Base-by-base conservation (phyloP, 176 grass and related monocot species). In the Otatea glauca region DNA sequence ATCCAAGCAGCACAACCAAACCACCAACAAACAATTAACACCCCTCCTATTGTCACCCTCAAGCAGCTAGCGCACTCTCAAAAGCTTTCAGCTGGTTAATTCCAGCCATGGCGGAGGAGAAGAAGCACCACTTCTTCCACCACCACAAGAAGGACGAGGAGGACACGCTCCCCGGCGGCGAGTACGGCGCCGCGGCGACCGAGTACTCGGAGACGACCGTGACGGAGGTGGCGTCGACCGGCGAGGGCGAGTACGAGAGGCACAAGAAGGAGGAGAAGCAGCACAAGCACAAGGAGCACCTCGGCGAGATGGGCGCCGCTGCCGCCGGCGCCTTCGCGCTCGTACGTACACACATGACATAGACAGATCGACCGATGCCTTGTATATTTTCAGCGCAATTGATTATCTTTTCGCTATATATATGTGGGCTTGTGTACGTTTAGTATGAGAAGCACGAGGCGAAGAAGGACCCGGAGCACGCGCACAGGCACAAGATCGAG, bases 361-460 rank as follows among this genome's bases (percentile, higher is more conserved):
- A 49, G 4, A 15, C 47, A 49, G 47, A 49, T 49, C 47, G 47
- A 49, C 1, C 47, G 47, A 49, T 5, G 13, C 47, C 13, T 49
- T 16, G 47, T 49, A 5, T 49, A 15, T 49, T 15, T 49, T 4
- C 47, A 49, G 47, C 47, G 3, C 47, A 49, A 15, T 15, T 49
- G 47, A 49, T 15, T 49, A 3, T 49, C 13, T 49, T 15, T 15
- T 49, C 0, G 13, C 47, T 49, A 14, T 48, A 4, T 48, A 48
- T 11, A 11, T 11, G 9, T 14, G 47, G 45, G 45, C 45, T 48
- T 48, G 45, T 48, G 45, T 48, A 14, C 47, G 47, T 44, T 9
- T 44, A 97, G 95, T 93, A 97, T 67, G 95, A 97, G 92, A 94
- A 93, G 83, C 95, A 97, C 58, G 84, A 97, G 88, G 81, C 81